Conservation (phyloP, 2,329 filamentous ascomycete species). For the Fusarium sp. region DNA sequence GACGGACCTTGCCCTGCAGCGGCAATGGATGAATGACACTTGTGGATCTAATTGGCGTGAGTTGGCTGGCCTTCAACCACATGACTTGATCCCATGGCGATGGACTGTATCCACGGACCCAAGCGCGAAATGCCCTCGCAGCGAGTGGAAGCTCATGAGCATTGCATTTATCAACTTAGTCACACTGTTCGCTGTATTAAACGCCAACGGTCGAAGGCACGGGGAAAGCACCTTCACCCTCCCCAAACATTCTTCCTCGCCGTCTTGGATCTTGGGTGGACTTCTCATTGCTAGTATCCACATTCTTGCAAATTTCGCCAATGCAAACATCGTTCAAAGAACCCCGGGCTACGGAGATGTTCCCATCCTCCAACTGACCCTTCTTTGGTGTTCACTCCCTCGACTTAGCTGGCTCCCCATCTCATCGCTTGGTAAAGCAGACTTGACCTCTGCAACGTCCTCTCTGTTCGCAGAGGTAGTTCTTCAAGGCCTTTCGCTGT, state of each 20-base stretch:
- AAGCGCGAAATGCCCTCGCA: neutral
- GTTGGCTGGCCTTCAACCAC: neutral
- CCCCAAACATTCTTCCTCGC: neutral
- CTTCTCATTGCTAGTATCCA: neutral
- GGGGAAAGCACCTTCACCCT: accelerated
- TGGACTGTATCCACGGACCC: neutral
- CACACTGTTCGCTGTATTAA: neutral
- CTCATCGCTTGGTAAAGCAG: neutral
- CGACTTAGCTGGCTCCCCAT: conserved; percentile 6
- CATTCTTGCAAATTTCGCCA: neutral
- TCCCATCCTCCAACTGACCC: neutral
- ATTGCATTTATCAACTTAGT: conserved; percentile 2
- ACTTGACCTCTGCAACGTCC: neutral
- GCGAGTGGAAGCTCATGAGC: neutral
- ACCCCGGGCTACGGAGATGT: conserved; percentile 3
- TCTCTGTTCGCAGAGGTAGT: neutral
- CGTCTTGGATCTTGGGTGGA: conserved; percentile 1
- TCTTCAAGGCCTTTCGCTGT: neutral
- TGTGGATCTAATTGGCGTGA: conserved; percentile 17
- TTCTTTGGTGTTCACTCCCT: conserved; percentile 23
- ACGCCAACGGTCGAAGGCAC: neutral
- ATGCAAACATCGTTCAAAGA: neutral
- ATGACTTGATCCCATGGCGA: conserved; percentile 30
- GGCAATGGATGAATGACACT: conserved; percentile 22
- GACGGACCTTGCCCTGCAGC: neutral